Conservation (phyloP, 192 early-diverging fungal species). For the Spizellomyces punctatus region DNA sequence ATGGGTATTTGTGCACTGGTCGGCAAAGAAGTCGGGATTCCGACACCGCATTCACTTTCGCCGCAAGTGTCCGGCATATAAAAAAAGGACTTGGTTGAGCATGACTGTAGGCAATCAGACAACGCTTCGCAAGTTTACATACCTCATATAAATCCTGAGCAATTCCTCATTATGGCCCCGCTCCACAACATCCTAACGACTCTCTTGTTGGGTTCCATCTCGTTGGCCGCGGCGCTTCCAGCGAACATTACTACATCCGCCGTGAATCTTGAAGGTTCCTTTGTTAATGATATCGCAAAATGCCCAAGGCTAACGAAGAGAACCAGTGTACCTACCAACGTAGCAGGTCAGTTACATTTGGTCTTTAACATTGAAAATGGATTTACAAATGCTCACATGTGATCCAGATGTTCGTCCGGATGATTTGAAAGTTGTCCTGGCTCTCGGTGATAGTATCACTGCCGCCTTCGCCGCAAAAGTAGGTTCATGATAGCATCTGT, state of each 20-base stretch:
- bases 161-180: neutral
- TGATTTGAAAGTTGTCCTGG: slow-evolving; percentile 17
- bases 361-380: too few relatives aligned
- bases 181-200: neutral
- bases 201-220: neutral
- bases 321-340: neutral
- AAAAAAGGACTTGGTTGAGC: neutral
- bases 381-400: too few relatives aligned
- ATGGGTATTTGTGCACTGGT: too few relatives aligned
- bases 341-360: too few relatives aligned
- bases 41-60: too few relatives aligned
- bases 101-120: neutral
- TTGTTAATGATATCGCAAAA: slow-evolving; percentile 2
- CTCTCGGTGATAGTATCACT: slow-evolving; percentile 9
- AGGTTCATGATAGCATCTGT: neutral
- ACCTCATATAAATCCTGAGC: neutral
- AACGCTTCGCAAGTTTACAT: neutral
- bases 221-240: slow-evolving; percentile 1
- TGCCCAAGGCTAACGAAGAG: neutral
- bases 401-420: slow-evolving; percentile 14
- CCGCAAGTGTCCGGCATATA: too few relatives aligned
- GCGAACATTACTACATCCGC: neutral
- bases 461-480: slow-evolving; percentile 2
- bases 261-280: neutral
- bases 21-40: too few relatives aligned